Base-by-base conservation (phyloP, 2,329 filamentous ascomycete species). In the Colletotrichum lindemuthianum region DNA sequence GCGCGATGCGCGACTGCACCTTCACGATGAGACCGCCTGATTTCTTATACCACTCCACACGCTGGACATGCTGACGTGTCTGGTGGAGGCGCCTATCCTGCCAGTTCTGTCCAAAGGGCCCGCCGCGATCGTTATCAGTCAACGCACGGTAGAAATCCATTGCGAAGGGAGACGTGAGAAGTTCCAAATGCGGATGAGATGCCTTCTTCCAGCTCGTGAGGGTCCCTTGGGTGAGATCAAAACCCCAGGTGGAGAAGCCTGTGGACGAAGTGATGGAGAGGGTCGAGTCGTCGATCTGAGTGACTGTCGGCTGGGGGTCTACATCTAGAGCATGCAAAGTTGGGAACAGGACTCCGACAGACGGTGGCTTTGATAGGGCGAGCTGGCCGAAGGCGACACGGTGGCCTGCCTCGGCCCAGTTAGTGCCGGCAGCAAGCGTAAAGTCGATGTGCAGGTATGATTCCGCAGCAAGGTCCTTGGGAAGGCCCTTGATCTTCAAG, bases 41-140 rank as follows among this genome's bases (percentile, higher is more conserved):
- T 47, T 73, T 65, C 39, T 73, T 59, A 69, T 74, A 54, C 75
- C 75, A 77, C 11, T 67, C 70, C 2, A 78, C 70, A 16, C 73
- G 71, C 15, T 77, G 74, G 33, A 79, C 75, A 66, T 85, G 79
- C 51, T 75, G 72, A 5, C 76, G 77, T 3, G 80, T 82, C 69
- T 84, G 79, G 69, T 85, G 78, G 0, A 86, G 70, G 3, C 79
- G 77, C 7, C 75, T 70, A 15, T 80, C 78, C 10, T 79, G 74
- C 88, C 89, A 91, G 65, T 88, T 81, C 55, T 80, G 77, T 1
- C 86, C 88, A 67, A 86, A 85, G 13, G 79, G 76, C 7, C 79
- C 78, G 0, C 83, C 83, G 4, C 80, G 78, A 71, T 91, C 89
- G 71, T 91, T 91, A 75, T 91, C 87, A 0, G 88, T 91, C 41